phyloP scores from a whole-genome alignment of 1,139 yeast genomes.

The Nadsonia commutata region DNA sequence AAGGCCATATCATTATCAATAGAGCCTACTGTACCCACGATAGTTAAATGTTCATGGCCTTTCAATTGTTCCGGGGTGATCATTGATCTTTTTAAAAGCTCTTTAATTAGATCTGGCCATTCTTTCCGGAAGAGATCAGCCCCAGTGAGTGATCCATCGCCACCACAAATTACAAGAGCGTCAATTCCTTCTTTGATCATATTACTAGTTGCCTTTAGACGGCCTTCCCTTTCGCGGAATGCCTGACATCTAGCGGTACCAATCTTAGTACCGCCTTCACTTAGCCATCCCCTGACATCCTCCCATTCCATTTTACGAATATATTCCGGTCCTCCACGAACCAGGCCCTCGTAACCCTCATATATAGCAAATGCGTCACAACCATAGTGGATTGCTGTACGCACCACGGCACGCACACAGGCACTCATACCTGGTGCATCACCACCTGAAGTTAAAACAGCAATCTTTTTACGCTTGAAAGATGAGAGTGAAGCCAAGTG shows the following conservation, averaged over 20 bases:
- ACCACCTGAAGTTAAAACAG: conserved; percentile 97
- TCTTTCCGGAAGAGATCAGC: conserved; percentile 91
- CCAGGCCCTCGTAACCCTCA: conserved; percentile 93
- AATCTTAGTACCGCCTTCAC: conserved; percentile 87
- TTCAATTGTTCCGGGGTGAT: conserved; percentile 43
- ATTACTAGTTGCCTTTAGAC: conserved; percentile 69
- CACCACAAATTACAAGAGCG: conserved; percentile 95
- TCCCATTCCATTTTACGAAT: conserved; percentile 77
- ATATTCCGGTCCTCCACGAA: conserved; percentile 54
- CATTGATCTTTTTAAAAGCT: conserved; percentile 40
- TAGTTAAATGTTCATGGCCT: conserved; percentile 60
- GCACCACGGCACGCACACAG: conserved; percentile 82
- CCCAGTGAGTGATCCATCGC: conserved; percentile 96
- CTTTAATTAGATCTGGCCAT: conserved; percentile 79
- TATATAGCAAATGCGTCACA: conserved; percentile 89
- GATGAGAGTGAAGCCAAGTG: neutral
- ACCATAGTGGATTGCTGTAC: conserved; percentile 74
- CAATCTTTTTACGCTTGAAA: conserved; percentile 31
- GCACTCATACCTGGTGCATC: conserved; percentile 99
- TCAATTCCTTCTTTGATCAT: conserved; percentile 83
- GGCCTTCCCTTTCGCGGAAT: conserved; percentile 72
- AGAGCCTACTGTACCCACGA: conserved; percentile 92
- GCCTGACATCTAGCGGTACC: conserved; percentile 91
- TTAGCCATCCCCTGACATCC: conserved; percentile 83
- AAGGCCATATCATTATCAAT: conserved; percentile 96